Evolutionary conservation across 2,329 filamentous ascomycete genomes (phyloP), one percentile per base, ranked within the genome.

Genomic region (Curvularia sp.): DNA sequence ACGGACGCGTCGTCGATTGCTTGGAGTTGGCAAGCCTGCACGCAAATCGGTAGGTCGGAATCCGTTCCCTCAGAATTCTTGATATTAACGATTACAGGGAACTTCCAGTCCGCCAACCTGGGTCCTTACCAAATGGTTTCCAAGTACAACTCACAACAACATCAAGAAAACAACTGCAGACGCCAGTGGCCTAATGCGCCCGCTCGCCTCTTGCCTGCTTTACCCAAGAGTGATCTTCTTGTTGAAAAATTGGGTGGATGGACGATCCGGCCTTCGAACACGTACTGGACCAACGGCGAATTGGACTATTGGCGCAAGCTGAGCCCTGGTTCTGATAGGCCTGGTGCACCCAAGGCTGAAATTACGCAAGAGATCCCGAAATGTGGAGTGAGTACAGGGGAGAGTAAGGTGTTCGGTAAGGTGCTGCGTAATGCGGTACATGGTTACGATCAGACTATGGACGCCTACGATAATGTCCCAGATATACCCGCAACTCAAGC

Each of bases 21-120:
- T 49, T 84, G 81, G 81, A 78, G 73, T 0, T 84, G 82, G 81
- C 82, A 85, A 64, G 82, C 80, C 65, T 85, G 83, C 69, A 82
- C 79, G 2, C 77, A 85, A 66, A 84, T 79, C 79, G 83, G 74
- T 74, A 60, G 61, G 69, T 65, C 18, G 10, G 13, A 20, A 4
- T 35, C 28, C 9, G 20, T 39, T 24, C 31, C 30, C 4, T 35
- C 26, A 5, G 43, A 20, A 10, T 31, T 38, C 20, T 38, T 3
- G 12, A 53, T 31, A 35, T 48, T 66, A 49, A 67, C 55, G 26
- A 35, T 18, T 2, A 5, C 10, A 75, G 72, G 83, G 9, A 84
- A 76, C 69, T 82, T 80, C 66, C 81, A 83, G 66, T 76, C 75
- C 51, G 78, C 80, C 33, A 85, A 85, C 63, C 67, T 79, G 1